Evolutionary conservation across 1,284 basidiomycete genomes (phyloP).

Genomic region (Ganoderma multipileum): DNA sequence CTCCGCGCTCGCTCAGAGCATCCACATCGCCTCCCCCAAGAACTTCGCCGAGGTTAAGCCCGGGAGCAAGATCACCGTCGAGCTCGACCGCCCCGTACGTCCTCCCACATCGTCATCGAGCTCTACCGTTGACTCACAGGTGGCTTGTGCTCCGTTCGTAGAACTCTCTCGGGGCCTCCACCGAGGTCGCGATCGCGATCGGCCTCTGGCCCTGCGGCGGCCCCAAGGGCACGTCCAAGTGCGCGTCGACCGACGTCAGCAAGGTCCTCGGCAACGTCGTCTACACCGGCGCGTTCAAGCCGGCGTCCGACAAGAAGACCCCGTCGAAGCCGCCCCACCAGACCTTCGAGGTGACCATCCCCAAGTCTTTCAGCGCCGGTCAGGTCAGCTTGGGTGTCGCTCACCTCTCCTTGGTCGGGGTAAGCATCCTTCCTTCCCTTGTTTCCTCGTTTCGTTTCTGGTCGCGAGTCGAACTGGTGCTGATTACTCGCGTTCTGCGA

Average conservation of each 20-base stretch:
- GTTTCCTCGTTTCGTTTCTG: no score
- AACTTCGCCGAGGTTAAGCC: no score
- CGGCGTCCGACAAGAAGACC: slow-evolving; percentile 37
- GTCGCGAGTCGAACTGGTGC: not conserved
- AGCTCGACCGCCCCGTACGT: no score
- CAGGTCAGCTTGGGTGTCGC: slow-evolving; percentile 47
- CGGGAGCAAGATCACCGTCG: no score
- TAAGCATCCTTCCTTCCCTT: slow-evolving; percentile 39
- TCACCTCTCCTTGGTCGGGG: slow-evolving; percentile 54
- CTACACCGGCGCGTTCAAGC: slow-evolving; percentile 53
- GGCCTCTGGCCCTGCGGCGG: slow-evolving; percentile 44
- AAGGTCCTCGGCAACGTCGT: slow-evolving; percentile 49
- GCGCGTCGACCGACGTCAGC: slow-evolving; percentile 39
- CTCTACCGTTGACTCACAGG: no score
- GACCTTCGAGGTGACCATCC: slow-evolving; percentile 58
- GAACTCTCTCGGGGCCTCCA: slow-evolving; percentile 46
- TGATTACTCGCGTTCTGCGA: not conserved
- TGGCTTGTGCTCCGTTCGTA: no score
- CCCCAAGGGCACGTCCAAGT: slow-evolving; percentile 20
- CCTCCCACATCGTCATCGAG: no score
- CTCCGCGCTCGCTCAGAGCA: no score
- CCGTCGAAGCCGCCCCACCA: slow-evolving; percentile 49
- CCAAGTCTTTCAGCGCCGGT: slow-evolving; percentile 39
- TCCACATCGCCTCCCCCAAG: no score
- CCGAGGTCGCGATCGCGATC: slow-evolving; percentile 54